Evolutionary conservation across 371 early-diverging fungal species (phyloP).

Genomic region (Nematocida sp.): DNA sequence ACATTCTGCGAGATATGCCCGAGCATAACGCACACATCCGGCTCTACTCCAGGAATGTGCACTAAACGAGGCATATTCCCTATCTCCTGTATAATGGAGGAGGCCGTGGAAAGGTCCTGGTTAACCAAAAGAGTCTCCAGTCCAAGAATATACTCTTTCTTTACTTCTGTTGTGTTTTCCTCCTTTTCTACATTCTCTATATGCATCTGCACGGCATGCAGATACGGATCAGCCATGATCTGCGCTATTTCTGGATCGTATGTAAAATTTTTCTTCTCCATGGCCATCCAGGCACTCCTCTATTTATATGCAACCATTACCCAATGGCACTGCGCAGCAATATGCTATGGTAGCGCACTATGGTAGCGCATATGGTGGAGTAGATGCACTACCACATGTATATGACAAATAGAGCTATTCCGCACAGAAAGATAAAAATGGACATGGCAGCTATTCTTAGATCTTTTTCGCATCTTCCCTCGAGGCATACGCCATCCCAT

Average conservation of each 20-base stretch:
- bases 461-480: slow-evolving; percentile 41
- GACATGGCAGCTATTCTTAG: slow-evolving; percentile 23
- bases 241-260: slow-evolving; percentile 35
- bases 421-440: slow-evolving; percentile 12
- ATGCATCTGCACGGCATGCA: slow-evolving; percentile 18
- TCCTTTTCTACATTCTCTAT: slow-evolving; percentile 34
- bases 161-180: slow-evolving; percentile 13
- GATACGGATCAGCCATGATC: slow-evolving; percentile 27
- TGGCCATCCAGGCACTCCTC: slow-evolving; percentile 1
- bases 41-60: slow-evolving; percentile 11
- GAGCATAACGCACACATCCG: slow-evolving; percentile 37
- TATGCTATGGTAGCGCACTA: too few relatives aligned
- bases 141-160: slow-evolving; percentile 39
- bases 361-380: too few relatives aligned
- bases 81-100: slow-evolving; percentile 2
- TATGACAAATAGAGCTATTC: slow-evolving; percentile 2
- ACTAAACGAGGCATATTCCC: slow-evolving; percentile 6
- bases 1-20: slow-evolving; percentile 48
- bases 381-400: too few relatives aligned
- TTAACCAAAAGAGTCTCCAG: slow-evolving; percentile 32
- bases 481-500: slow-evolving; percentile 40
- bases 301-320: not conserved
- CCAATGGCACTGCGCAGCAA: too few relatives aligned
- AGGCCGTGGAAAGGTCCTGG: slow-evolving; percentile 33
- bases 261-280: slow-evolving; percentile 2